Evolutionary conservation across 176 grass and related monocot genomes (phyloP).

Genomic region (Juncus effusus): DNA sequence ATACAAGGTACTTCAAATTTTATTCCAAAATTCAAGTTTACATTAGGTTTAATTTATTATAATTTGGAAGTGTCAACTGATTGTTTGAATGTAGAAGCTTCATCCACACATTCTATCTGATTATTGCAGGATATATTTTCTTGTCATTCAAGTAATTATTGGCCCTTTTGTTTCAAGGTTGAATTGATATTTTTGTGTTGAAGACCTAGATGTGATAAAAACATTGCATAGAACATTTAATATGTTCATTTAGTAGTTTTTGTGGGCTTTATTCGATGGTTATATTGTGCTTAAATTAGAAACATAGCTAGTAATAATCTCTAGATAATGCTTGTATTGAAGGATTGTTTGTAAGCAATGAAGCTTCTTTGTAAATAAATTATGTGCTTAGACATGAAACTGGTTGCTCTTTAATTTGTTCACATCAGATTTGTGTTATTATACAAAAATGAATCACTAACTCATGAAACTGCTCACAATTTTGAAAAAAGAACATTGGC

Average conservation of each 20-base stretch:
- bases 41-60: neutral
- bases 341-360: no score
- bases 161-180: neutral
- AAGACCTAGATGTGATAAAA: conserved; percentile 1
- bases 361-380: no score
- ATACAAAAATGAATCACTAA: no score
- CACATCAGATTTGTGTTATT: no score
- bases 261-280: neutral
- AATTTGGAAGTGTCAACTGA: neutral
- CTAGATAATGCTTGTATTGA: no score
- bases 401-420: no score
- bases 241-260: neutral
- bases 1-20: neutral
- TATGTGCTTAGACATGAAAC: no score
- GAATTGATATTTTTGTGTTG: neutral
- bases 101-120: neutral
- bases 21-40: conserved; percentile 2
- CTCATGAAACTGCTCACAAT: no score
- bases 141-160: neutral
- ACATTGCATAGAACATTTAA: neutral
- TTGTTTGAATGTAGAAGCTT: neutral
- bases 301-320: no score
- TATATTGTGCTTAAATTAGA: neutral
- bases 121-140: conserved; percentile 16
- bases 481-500: neutral